Evolutionary conservation across 108 stramenopile genomes (phyloP).

Genomic region (Thalassiosira profunda): DNA sequence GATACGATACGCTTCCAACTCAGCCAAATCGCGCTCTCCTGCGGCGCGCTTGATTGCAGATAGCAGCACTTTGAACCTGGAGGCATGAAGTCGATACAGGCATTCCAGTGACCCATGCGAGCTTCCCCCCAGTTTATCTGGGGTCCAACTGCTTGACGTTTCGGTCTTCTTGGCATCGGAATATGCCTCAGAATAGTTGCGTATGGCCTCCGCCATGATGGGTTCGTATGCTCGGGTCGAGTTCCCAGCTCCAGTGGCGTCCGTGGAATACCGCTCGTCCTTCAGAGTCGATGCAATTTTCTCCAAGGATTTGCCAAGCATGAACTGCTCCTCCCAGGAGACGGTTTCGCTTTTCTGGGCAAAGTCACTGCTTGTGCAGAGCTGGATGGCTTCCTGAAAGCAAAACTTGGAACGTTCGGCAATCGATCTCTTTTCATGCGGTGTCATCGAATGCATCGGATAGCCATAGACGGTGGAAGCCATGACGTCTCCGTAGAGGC

Average conservation of each 20-base stretch:
- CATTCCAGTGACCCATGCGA: slow-evolving; percentile 81
- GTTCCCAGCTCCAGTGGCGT: slow-evolving; percentile 15
- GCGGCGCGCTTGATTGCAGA: slow-evolving; percentile 46
- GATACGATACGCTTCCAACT: slow-evolving; percentile 73
- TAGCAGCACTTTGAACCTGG: slow-evolving; percentile 79
- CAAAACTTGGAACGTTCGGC: slow-evolving; percentile 60
- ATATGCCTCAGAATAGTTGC: slow-evolving; percentile 58
- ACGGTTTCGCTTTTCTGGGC: slow-evolving; percentile 33
- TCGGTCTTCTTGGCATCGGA: slow-evolving; percentile 57
- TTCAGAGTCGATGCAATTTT: slow-evolving; percentile 76
- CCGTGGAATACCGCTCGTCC: slow-evolving; percentile 44
- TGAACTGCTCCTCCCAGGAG: slow-evolving; percentile 78
- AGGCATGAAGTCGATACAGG: slow-evolving; percentile 83
- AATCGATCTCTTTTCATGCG: slow-evolving; percentile 60
- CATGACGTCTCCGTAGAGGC: slow-evolving; percentile 69
- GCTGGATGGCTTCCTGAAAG: slow-evolving; percentile 60
- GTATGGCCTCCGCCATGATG: slow-evolving; percentile 56
- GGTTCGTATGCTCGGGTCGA: slow-evolving; percentile 64
- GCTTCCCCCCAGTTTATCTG: slow-evolving; percentile 73
- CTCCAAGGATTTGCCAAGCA: slow-evolving; percentile 89
- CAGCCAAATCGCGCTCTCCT: slow-evolving; percentile 51
- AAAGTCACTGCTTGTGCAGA: slow-evolving; percentile 32
- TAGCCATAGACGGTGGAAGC: slow-evolving; percentile 82
- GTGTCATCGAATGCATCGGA: slow-evolving; percentile 65
- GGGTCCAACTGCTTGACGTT: slow-evolving; percentile 46